Conservation (phyloP, 495 filamentous ascomycete species). For the Trichoderma orchidacearum region DNA sequence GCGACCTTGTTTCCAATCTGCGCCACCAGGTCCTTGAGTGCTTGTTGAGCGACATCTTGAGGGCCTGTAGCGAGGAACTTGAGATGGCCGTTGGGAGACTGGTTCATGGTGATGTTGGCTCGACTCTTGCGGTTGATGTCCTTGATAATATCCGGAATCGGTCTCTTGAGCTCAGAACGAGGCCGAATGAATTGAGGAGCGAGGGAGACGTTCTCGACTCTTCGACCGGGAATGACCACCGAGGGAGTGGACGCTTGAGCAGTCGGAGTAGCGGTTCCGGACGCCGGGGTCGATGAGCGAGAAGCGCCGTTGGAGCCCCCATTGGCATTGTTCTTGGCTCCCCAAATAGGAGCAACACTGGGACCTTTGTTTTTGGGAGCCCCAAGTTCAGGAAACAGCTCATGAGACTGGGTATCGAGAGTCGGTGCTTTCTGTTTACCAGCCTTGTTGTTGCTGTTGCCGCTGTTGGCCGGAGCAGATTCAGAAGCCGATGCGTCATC, state of each 20-base stretch:
- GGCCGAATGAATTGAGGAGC: slow-evolving; percentile 59
- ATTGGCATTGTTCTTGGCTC: slow-evolving; percentile 28
- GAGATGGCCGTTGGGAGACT: slow-evolving; percentile 49
- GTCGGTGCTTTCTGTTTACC: slow-evolving; percentile 46
- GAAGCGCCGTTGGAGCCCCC: slow-evolving; percentile 47
- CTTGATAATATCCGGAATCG: slow-evolving; percentile 65
- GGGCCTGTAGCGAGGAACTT: slow-evolving; percentile 74
- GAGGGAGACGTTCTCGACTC: slow-evolving; percentile 59
- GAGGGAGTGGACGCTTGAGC: slow-evolving; percentile 35
- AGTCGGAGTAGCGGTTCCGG: slow-evolving; percentile 39
- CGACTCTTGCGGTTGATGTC: slow-evolving; percentile 83
- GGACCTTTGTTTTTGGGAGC: slow-evolving; percentile 42
- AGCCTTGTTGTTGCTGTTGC: slow-evolving; percentile 40
- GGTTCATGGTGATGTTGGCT: slow-evolving; percentile 63
- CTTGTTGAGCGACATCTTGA: slow-evolving; percentile 61
- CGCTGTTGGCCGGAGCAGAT: slow-evolving; percentile 21
- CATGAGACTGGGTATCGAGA: slow-evolving; percentile 73
- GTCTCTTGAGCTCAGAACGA: slow-evolving; percentile 64
- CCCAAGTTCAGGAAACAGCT: slow-evolving; percentile 80
- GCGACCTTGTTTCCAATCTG: slow-evolving; percentile 78
- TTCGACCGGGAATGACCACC: slow-evolving; percentile 63
- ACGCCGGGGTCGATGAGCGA: slow-evolving; percentile 42
- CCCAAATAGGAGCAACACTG: slow-evolving; percentile 50
- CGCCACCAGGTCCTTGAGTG: slow-evolving; percentile 71
- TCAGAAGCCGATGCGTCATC: slow-evolving; percentile 21